A percentile compares a stretch with the other conserved stretches of the same genome.
Conservation (phyloP, 2,329 filamentous ascomycete genomes). For the Camillea tinctor region DNA sequence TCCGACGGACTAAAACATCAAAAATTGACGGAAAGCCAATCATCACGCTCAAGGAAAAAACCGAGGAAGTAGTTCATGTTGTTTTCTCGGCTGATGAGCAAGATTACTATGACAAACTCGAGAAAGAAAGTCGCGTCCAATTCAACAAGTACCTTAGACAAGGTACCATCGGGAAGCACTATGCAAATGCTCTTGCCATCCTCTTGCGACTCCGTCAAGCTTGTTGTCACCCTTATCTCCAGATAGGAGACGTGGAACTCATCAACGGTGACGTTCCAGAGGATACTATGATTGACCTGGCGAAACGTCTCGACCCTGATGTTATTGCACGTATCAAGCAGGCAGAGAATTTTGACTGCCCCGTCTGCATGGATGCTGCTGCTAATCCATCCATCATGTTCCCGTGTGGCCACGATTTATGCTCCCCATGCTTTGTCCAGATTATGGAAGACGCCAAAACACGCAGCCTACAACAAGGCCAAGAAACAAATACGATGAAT, state of each 20-base stretch:
- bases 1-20: slow-evolving; percentile 79
- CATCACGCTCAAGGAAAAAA: slow-evolving; percentile 64
- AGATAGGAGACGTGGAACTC: slow-evolving; percentile 44
- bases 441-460: slow-evolving; percentile 61
- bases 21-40: slow-evolving; percentile 78
- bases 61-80: slow-evolving; percentile 59
- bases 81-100: slow-evolving; percentile 66
- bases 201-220: slow-evolving; percentile 77
- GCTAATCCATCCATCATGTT: slow-evolving; percentile 75
- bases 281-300: slow-evolving; percentile 40
- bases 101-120: slow-evolving; percentile 63
- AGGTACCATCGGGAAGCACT: slow-evolving; percentile 61
- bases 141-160: slow-evolving; percentile 20
- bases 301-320: slow-evolving; percentile 55
- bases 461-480: slow-evolving; percentile 56
- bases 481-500: slow-evolving; percentile 56
- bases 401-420: slow-evolving; percentile 81
- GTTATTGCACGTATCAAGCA: slow-evolving; percentile 66
- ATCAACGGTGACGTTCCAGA: slow-evolving; percentile 47
- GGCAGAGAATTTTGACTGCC: slow-evolving; percentile 68
- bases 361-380: slow-evolving; percentile 76
- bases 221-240: slow-evolving; percentile 75
- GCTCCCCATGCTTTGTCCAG: slow-evolving; percentile 71
- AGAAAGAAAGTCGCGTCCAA: slow-evolving; percentile 12
- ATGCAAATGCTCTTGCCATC: slow-evolving; percentile 75